phyloP scores from a whole-genome alignment of 1,284 basidiomycete species.

The Puccinia polysora region DNA sequence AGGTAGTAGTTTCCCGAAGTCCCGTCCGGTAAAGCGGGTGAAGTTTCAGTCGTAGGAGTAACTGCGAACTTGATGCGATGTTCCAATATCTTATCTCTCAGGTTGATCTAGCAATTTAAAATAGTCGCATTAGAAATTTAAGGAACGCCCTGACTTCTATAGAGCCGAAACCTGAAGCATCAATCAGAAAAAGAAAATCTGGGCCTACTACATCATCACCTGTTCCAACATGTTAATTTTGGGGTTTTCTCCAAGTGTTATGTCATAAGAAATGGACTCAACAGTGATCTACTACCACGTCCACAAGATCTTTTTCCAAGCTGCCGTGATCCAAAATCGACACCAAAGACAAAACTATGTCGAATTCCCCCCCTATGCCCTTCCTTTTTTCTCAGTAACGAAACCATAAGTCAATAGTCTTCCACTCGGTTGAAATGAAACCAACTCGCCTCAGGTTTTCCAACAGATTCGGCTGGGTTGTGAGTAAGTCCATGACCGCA shows the following conservation, averaged over 20 bases:
- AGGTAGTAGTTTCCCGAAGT: constrained; percentile 55
- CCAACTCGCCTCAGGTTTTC: constrained; percentile 80
- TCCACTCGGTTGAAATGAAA: constrained; percentile 45
- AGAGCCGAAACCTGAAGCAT: not conserved
- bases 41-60: constrained; percentile 58
- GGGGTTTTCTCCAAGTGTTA: not conserved
- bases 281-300: constrained; percentile 83
- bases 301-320: constrained; percentile 75
- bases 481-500: constrained; percentile 75
- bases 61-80: constrained; percentile 79
- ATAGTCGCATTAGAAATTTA: not conserved
- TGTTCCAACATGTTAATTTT: constrained; percentile 1
- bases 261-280: constrained; percentile 51
- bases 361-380: constrained; percentile 66
- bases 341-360: constrained; percentile 78
- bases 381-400: constrained; percentile 40
- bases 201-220: constrained; percentile 43
- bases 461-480: constrained; percentile 70
- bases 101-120: constrained; percentile 63
- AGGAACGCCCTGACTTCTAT: too few species aligned
- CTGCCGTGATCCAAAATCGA: constrained; percentile 80
- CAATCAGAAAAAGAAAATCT: not conserved
- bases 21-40: constrained; percentile 57
- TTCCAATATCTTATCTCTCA: constrained; percentile 79
- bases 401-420: not conserved